A percentile compares a stretch with the other conserved stretches of the same genome.
Evolutionary conservation across 805 yeast genomes (phyloP).

Genomic region (Candida oleophila): DNA sequence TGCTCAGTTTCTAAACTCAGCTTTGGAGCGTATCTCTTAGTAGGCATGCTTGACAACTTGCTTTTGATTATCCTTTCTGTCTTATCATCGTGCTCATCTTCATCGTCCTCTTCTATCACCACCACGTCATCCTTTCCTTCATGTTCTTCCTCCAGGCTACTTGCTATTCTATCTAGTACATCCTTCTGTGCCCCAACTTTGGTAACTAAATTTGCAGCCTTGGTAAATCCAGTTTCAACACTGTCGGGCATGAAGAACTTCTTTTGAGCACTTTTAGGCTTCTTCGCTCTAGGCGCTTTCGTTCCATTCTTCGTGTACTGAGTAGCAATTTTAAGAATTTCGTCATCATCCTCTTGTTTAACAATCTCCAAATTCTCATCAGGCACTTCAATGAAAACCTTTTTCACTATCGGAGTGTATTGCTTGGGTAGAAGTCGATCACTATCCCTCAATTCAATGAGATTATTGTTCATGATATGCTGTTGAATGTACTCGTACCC

Average conservation of each 20-base stretch:
- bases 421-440: constrained; percentile 69
- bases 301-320: constrained; percentile 48
- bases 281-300: constrained; percentile 11
- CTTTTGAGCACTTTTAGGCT: constrained; percentile 25
- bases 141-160: constrained; percentile 8
- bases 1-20: not conserved
- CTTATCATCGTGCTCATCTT: constrained; percentile 9
- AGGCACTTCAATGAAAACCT: constrained; percentile 62
- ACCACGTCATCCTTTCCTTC: constrained; percentile 1
- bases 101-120: not conserved
- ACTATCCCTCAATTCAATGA: constrained; percentile 44
- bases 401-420: constrained; percentile 55
- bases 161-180: constrained; percentile 12
- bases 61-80: constrained; percentile 6
- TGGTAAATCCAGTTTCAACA: constrained; percentile 62
- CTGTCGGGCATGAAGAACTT: constrained; percentile 73
- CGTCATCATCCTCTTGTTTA: constrained; percentile 61
- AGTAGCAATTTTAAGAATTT: constrained; percentile 66
- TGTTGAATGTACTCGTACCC: constrained; percentile 79
- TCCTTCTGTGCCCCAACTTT: constrained; percentile 8
- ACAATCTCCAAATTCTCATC: constrained; percentile 60
- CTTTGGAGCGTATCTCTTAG: constrained; percentile 6
- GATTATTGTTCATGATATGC: constrained; percentile 52
- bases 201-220: constrained; percentile 48
- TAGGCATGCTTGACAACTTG: not conserved